Conservation (phyloP, 2,329 filamentous ascomycete genomes). For the Pleoardoris graminearum region DNA sequence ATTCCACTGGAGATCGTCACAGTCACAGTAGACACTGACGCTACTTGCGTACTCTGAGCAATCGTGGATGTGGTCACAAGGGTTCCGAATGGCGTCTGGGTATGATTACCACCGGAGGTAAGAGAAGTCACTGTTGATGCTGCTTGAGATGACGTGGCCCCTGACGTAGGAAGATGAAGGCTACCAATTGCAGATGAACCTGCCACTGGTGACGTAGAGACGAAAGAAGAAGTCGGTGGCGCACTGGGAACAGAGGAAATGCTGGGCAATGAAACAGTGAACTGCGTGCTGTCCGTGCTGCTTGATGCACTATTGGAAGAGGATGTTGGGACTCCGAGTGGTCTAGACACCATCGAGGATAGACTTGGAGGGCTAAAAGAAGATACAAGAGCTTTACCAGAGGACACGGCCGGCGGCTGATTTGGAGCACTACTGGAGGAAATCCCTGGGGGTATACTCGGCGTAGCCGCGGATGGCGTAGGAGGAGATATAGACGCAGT, state of each 20-base stretch:
- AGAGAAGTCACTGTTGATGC: not conserved
- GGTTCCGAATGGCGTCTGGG: not conserved
- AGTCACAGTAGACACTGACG: not conserved
- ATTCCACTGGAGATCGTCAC: not conserved
- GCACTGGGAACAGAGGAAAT: not conserved
- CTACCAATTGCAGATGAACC: not conserved
- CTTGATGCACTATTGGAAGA: too few relatives aligned
- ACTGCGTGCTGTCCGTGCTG: not conserved
- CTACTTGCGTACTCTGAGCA: not conserved
- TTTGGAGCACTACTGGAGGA: not conserved
- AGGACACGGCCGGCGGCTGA: not conserved
- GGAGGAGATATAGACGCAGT: not conserved
- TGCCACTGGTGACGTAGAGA: not conserved
- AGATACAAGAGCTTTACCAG: not conserved
- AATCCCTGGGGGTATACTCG: too few relatives aligned
- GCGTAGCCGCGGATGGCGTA: not conserved
- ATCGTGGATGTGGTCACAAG: not conserved
- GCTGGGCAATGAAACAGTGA: constrained; percentile 13
- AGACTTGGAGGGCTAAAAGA: not conserved
- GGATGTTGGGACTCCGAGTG: not conserved
- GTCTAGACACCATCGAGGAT: not conserved
- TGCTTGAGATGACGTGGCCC: not conserved
- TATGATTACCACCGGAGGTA: not conserved
- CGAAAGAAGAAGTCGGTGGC: too few relatives aligned
- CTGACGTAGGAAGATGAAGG: not conserved